Base-by-base conservation (phyloP, 2,329 filamentous ascomycete species). In the Cytospora leucostoma region DNA sequence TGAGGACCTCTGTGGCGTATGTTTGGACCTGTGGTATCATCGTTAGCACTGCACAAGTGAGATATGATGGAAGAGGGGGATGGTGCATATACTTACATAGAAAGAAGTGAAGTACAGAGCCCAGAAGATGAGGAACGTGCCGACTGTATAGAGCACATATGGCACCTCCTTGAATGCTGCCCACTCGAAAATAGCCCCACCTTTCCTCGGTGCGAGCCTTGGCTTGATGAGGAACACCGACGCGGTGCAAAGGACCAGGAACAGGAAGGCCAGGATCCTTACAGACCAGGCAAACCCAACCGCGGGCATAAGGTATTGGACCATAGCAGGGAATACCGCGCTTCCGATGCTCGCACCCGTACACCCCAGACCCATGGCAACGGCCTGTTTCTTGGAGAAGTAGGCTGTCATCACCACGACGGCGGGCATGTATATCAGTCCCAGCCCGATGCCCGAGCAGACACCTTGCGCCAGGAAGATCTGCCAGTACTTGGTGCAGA, bases 281-380 rank as follows among this genome's bases (percentile, higher is more conserved):
- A 88, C 81, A 0, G 88, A 86, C 86, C 87, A 90, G 1, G 80
- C 78, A 69, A 89, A 90, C 0, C 88, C 88, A 4, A 53, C 35
- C 10, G 11, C 15, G 27, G 47, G 8, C 8, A 38, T 62, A 1
- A 32, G 37, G n/a, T 51, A 82, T 70, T 82, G 78, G 6, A 84
- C 77, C 2, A 83, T 77, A 1, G 83, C 80, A 0, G 88, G 87
- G 69, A 7, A 59, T 2, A 40, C 4, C 4, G 90, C 75, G 2
- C 87, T 86, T 1, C 88, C 88, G 0, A 82, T 80, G 1, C 84
- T 82, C 13, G 84, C n/a, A n/a, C 34, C 54, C 19, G 10, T n/a
- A 32, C 7, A 7, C 3, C 17, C 40, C 12, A 33, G 15, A 4
- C 12, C 27, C 27, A 51, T 51, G 50, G 34, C 50, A 56, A 60